These are phyloP conservation scores for Coffea humblotiana DNA, from an alignment of 305 asterid genomes.

Conservation along the genomic window DNA sequence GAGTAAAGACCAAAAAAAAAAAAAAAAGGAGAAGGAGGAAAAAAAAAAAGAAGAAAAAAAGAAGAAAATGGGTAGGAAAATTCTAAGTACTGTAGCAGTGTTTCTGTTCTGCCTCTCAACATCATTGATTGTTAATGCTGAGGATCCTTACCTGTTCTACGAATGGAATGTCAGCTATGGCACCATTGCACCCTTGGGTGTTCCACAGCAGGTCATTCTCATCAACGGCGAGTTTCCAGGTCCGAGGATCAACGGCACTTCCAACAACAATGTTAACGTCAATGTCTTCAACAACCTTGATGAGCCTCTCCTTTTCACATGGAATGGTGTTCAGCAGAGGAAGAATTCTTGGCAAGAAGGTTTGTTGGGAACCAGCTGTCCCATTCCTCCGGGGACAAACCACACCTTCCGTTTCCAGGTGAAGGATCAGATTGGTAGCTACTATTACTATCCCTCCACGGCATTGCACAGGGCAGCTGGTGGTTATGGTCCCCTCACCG, in stretches of 20 bases:
- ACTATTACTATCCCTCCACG: constrained; percentile 51
- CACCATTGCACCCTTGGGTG: constrained; percentile 46
- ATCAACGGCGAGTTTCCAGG: constrained; percentile 62
- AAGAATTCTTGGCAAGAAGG: constrained; percentile 74
- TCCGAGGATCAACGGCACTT: constrained; percentile 54
- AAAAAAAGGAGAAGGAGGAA: neutral
- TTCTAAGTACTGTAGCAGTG: constrained; percentile 10
- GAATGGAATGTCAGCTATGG: constrained; percentile 54
- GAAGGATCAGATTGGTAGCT: constrained; percentile 65
- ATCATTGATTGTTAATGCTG: constrained; percentile 25
- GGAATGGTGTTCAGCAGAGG: constrained; percentile 70
- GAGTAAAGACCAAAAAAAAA: neutral
- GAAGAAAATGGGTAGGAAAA: constrained; percentile 5
- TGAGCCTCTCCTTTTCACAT: constrained; percentile 56
- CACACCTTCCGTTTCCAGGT: constrained; percentile 53
- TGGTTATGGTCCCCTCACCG: constrained; percentile 43
- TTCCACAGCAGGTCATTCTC: constrained; percentile 50
- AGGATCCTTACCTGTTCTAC: constrained; percentile 47
- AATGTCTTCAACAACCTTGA: constrained; percentile 56
- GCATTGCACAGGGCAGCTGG: constrained; percentile 56
- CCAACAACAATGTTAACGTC: constrained; percentile 58
- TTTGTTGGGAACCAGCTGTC: constrained; percentile 50
- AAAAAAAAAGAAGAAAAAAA: neutral
- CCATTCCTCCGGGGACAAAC: constrained; percentile 48
- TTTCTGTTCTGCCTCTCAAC: constrained; percentile 12